Evolutionary conservation across 495 filamentous ascomycete species (phyloP).

Genomic region (Xylaria bambusicola): DNA sequence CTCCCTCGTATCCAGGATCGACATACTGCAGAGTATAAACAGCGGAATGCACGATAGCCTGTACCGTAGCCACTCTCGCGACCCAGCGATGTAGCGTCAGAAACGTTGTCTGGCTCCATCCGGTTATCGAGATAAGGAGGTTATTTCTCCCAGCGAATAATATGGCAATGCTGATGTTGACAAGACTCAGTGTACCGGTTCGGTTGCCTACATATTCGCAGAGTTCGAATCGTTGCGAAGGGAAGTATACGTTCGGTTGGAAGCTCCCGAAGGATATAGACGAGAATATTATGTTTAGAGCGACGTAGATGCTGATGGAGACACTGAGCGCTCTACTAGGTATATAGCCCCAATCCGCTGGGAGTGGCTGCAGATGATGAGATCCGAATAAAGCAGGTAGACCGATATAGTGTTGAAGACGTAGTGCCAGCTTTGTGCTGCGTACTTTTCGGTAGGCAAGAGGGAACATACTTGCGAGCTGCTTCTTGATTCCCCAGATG

Average conservation of each 20-base stretch:
- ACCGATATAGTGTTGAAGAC: slow-evolving; percentile 3
- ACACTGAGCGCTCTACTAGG: slow-evolving; percentile 45
- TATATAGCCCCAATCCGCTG: slow-evolving; percentile 30
- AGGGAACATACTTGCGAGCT: slow-evolving; percentile 3
- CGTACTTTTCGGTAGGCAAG: not conserved
- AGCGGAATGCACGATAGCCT: slow-evolving; percentile 42
- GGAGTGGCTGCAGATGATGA: slow-evolving; percentile 23
- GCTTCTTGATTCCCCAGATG: slow-evolving; percentile 1
- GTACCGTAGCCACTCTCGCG: slow-evolving; percentile 39
- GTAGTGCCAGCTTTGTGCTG: not conserved
- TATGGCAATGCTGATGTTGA: slow-evolving; percentile 35
- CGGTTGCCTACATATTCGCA: slow-evolving; percentile 43
- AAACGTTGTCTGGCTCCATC: slow-evolving; percentile 51
- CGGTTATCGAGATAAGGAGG: slow-evolving; percentile 46
- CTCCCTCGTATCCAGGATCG: slow-evolving; percentile 9
- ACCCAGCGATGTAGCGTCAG: slow-evolving; percentile 52
- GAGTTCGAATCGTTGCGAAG: slow-evolving; percentile 30
- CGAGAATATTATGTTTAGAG: slow-evolving; percentile 44
- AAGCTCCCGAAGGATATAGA: slow-evolving; percentile 33
- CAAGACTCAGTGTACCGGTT: slow-evolving; percentile 38
- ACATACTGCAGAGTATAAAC: slow-evolving; percentile 7
- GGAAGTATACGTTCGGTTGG: slow-evolving; percentile 33
- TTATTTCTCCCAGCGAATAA: slow-evolving; percentile 49
- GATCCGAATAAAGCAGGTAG: slow-evolving; percentile 11
- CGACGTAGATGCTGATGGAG: slow-evolving; percentile 39